Conservation (phyloP, 805 yeast genomes). For the Kodamaea neixiangensis region DNA sequence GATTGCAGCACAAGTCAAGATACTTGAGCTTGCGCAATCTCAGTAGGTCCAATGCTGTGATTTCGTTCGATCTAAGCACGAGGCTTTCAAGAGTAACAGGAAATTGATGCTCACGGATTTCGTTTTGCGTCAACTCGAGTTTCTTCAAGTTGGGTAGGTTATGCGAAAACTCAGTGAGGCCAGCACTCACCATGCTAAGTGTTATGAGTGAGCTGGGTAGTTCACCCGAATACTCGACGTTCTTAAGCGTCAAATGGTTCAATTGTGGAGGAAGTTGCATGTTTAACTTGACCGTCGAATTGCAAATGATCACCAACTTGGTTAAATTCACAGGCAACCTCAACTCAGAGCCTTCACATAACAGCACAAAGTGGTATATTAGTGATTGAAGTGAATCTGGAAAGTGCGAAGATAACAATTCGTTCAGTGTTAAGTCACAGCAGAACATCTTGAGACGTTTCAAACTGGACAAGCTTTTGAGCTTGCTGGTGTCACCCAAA, state of each 20-base stretch:
- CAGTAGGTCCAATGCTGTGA: constrained; percentile 2
- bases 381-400: not conserved
- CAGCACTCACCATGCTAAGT: constrained; percentile 1
- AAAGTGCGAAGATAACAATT: not conserved
- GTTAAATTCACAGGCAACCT: not conserved
- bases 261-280: not conserved
- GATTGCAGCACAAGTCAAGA: constrained; percentile 1
- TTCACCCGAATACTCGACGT: not conserved
- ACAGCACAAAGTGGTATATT: constrained; percentile 1
- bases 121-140: not conserved
- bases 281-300: not conserved
- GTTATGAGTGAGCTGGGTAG: not conserved
- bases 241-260: not conserved
- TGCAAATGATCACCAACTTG: not conserved
- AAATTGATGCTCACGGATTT: not conserved
- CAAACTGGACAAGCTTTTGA: not conserved
- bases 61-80: not conserved
- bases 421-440: not conserved
- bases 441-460: not conserved
- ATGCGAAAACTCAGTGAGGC: not conserved
- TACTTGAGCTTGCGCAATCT: not conserved
- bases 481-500: not conserved
- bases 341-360: not conserved
- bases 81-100: not conserved
- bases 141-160: constrained; percentile 1